Evolutionary conservation across 2,329 filamentous ascomycete species (phyloP).

Genomic region (Neofusicoccum laricinum): DNA sequence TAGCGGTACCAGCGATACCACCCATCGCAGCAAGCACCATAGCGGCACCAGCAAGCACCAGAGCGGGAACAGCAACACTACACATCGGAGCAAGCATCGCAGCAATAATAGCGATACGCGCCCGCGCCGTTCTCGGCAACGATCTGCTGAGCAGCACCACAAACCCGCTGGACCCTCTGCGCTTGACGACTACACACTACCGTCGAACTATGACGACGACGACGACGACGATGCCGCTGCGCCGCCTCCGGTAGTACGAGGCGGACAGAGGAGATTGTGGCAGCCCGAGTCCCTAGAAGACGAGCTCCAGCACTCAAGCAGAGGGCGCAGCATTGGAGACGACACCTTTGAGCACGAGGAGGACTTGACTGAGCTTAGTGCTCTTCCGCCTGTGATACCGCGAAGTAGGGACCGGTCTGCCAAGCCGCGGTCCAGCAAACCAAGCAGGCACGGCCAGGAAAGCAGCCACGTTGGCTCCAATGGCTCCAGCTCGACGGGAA

Average conservation of each 20-base stretch:
- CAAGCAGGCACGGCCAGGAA: not conserved
- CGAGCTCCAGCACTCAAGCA: conserved; percentile 22
- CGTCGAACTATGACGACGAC: conserved; percentile 21
- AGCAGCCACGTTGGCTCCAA: not conserved
- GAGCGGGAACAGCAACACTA: not conserved
- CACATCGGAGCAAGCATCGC: not conserved
- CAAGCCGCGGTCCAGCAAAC: not conserved
- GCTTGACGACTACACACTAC: conserved; percentile 20
- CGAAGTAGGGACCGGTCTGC: not conserved
- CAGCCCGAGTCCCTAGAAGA: conserved; percentile 43
- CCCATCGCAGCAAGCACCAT: not conserved
- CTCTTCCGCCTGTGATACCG: conserved; percentile 10
- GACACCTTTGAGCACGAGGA: not conserved
- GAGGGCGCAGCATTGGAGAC: not conserved
- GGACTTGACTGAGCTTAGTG: conserved; percentile 7
- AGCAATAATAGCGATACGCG: not conserved
- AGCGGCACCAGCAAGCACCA: not conserved
- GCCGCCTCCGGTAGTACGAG: conserved; percentile 16
- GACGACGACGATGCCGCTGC: conserved; percentile 18
- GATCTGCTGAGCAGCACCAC: not conserved
- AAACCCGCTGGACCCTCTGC: not conserved
- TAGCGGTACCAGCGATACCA: not conserved
- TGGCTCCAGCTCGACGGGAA: not conserved
- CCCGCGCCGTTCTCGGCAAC: not conserved
- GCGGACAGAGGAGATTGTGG: conserved; percentile 13